Percentiles rank a stretch among this genome's conserved stretches.
phyloP scores from a whole-genome alignment of 352 stramenopile genomes.

The Blastocystis hominis region DNA sequence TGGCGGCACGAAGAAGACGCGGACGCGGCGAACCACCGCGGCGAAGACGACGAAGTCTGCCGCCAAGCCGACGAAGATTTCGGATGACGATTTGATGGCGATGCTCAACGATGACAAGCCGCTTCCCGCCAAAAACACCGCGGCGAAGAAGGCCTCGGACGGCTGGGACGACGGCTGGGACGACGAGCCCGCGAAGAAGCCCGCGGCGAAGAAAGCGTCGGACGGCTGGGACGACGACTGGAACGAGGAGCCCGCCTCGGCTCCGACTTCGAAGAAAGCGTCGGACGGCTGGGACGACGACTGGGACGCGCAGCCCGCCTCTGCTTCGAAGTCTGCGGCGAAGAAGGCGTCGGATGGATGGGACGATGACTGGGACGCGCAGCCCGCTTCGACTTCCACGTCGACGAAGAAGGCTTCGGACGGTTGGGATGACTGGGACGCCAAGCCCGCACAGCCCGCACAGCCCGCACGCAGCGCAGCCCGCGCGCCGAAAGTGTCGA shows the following conservation, averaged over 20 bases:
- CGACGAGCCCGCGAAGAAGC: neutral
- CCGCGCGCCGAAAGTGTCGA: neutral
- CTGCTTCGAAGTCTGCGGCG: neutral
- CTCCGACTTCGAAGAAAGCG: neutral
- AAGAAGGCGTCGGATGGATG: neutral
- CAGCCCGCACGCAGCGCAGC: too few species aligned
- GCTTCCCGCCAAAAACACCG: neutral
- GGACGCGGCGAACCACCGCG: neutral
- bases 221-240: constrained; percentile 40
- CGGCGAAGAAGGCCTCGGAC: neutral
- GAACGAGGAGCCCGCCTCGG: neutral
- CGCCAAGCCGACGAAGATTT: neutral
- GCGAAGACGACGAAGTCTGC: neutral
- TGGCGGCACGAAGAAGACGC: neutral
- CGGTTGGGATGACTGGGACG: constrained; percentile 20
- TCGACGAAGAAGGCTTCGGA: neutral
- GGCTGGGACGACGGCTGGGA: neutral
- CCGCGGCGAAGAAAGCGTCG: neutral
- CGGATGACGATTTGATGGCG: neutral
- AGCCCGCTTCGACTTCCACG: neutral
- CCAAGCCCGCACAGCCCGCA: neutral
- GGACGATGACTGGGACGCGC: constrained; percentile 33
- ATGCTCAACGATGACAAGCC: constrained; percentile 8
- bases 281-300: neutral
- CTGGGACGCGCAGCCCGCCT: neutral